phyloP scores from a whole-genome alignment of 129 eudicot species.

The Pseudognaphalium luteoalbum region DNA sequence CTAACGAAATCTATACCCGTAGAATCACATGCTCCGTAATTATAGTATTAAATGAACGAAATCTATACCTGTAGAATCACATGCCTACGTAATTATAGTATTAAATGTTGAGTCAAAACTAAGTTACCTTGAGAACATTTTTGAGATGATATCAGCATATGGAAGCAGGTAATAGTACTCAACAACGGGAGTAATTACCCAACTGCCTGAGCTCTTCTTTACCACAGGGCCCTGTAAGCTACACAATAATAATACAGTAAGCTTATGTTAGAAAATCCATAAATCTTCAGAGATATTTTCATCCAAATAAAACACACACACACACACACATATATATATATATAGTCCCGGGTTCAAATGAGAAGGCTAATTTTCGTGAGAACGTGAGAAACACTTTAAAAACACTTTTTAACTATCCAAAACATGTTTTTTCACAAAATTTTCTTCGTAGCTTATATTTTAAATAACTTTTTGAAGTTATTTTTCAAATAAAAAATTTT shows the following conservation, averaged over 20 bases:
- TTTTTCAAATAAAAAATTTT: no score
- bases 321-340: not conserved
- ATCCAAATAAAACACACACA: not conserved
- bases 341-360: no score
- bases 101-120: conserved; percentile 11
- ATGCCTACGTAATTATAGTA: not conserved
- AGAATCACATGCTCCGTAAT: not conserved
- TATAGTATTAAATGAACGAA: not conserved
- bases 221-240: conserved; percentile 78
- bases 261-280: conserved; percentile 23
- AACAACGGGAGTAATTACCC: conserved; percentile 59
- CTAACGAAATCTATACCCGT: not conserved
- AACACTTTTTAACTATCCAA: no score
- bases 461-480: no score
- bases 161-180: conserved; percentile 74
- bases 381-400: no score
- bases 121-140: conserved; percentile 54
- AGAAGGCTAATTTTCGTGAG: no score
- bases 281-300: conserved; percentile 1
- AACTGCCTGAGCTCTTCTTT: conserved; percentile 40
- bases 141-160: conserved; percentile 51
- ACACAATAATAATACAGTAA: conserved; percentile 19
- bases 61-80: not conserved
- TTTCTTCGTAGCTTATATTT: no score
- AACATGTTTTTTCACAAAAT: no score